Base-by-base conservation (phyloP, 176 grass and related monocot genomes). In the Paspalum notatum region DNA sequence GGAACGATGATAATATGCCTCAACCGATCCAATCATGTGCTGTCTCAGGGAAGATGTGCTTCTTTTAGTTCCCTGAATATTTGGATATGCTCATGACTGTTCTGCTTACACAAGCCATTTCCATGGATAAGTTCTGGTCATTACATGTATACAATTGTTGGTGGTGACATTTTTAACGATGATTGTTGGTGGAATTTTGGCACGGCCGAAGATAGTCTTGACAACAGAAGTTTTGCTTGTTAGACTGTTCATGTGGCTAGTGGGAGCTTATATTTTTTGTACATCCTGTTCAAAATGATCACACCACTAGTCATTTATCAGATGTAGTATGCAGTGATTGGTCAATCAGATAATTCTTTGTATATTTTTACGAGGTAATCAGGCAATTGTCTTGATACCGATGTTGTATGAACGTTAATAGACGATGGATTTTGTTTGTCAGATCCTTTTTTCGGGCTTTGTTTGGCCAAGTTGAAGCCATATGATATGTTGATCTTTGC, bases 201-300 rank as follows among this genome's bases (percentile, higher is more conserved):
- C 49, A 11, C 11, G 8, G 44, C 6, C 11, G 48, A 43, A n/a
- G 74, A 72, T 60, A n/a, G 26, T 57, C 39, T 67, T 43, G 40
- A 42, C 15, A 50, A 21, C 56, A 51, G 43, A 68, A 5, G 11
- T 43, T 87, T 66, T 49, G 49, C 62, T 58, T 78, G 40, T 41
- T 14, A 9, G 66, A 37, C 67, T 78, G 72, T 56, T 77, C 48
- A 10, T 78, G 58, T 86, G 76, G 58, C n/a, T 52, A 61, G 42
- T 85, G 78, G 83, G 24, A 60, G 22, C 58, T 71, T 25, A 43
- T 78, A 43, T 83, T 72, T 60, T n/a, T 51, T 86, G 83, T 82
- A 82, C 15, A 82, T 82, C 59, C 22, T 78, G 72, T 53, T 50
- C 20, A 70, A 70, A n/a, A n/a, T n/a, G n/a, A 46, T 40, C 58